Percentiles rank a stretch among this genome's conserved stretches.
Evolutionary conservation across 1,284 basidiomycete species (phyloP).

Genomic region (Ceratobasidium sp.): DNA sequence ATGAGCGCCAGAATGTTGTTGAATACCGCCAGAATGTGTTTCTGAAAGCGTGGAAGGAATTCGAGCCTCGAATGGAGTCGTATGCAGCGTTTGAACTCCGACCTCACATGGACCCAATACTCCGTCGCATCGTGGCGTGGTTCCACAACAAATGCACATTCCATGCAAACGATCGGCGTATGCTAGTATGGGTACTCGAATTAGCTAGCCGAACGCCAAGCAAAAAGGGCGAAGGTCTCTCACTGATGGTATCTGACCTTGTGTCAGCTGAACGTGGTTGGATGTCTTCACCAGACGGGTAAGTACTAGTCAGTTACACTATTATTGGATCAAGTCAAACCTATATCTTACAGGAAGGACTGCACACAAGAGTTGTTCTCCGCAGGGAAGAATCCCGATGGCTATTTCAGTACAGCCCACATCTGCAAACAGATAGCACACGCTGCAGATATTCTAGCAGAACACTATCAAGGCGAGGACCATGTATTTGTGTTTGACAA

Average conservation of each 20-base stretch:
- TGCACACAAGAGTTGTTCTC: background rate
- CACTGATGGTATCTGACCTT: constrained; percentile 6
- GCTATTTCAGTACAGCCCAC: constrained; percentile 59
- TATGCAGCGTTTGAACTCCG: constrained; percentile 1
- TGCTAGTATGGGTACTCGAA: background rate
- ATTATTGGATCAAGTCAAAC: no score
- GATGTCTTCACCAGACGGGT: background rate
- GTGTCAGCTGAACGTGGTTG: background rate
- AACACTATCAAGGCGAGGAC: constrained; percentile 52
- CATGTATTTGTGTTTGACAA: constrained; percentile 60
- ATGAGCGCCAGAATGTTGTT: constrained; percentile 22
- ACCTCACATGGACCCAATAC: background rate
- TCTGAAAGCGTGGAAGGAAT: background rate
- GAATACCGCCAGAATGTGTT: background rate
- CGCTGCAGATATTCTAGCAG: constrained; percentile 58
- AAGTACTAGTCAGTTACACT: no score
- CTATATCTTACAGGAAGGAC: background rate
- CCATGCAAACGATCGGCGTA: background rate
- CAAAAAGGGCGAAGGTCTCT: constrained; percentile 2
- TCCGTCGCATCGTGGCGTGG: background rate
- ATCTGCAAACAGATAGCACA: constrained; percentile 54
- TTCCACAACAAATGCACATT: constrained; percentile 15
- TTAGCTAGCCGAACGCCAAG: background rate
- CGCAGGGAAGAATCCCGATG: constrained; percentile 60
- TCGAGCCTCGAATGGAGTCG: background rate